These are phyloP conservation scores for Vaccinium macrocarpon DNA, from an alignment of 148 eudicot species.

Conservation along the genomic window DNA sequence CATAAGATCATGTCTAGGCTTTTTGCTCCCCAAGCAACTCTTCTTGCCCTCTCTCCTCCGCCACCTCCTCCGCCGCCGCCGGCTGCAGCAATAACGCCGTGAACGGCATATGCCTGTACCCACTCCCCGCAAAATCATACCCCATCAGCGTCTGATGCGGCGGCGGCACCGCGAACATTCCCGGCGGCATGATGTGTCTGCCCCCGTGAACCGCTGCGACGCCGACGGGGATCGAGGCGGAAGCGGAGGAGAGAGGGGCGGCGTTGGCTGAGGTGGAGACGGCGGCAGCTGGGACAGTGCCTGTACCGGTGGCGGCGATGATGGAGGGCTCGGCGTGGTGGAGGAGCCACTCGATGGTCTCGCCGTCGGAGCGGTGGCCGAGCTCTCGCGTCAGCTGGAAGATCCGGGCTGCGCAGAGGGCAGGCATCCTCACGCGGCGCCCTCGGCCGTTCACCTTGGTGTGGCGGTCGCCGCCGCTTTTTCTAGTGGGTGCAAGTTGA, in stretches of 20 bases:
- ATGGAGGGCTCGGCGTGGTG: constrained; percentile 54
- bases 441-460: constrained; percentile 42
- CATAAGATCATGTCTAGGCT: background rate
- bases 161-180: constrained; percentile 23
- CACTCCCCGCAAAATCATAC: constrained; percentile 23
- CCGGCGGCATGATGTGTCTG: background rate
- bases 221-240: background rate
- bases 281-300: constrained; percentile 31
- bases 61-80: constrained; percentile 16
- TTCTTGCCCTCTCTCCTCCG: constrained; percentile 22
- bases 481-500: background rate
- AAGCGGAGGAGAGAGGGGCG: background rate
- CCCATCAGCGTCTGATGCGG: constrained; percentile 9
- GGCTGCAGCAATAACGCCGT: constrained; percentile 40
- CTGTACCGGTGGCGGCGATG: constrained; percentile 50
- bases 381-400: constrained; percentile 45
- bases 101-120: constrained; percentile 36
- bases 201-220: background rate
- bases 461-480: constrained; percentile 28
- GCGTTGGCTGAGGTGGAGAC: constrained; percentile 18
- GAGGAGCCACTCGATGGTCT: constrained; percentile 58
- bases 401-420: constrained; percentile 40
- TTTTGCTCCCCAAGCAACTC: constrained; percentile 20
- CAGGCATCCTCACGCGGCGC: constrained; percentile 37
- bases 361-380: constrained; percentile 43